Evolutionary conservation across 805 yeast species (phyloP), one percentile per base, ranked within the genome.

Genomic region (Wickerhamiella qilinensis): DNA sequence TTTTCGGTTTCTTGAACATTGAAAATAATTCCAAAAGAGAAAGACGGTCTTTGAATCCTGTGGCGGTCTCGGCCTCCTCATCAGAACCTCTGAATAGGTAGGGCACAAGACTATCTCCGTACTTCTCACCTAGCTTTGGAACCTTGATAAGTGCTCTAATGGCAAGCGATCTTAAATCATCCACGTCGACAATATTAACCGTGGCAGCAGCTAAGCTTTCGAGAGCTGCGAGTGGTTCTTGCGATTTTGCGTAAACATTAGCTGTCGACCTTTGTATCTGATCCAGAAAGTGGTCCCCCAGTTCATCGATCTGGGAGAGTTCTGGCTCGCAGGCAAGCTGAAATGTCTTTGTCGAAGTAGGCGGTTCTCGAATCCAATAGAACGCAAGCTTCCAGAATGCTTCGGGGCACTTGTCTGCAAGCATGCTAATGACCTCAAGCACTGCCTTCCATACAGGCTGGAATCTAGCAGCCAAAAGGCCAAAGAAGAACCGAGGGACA

Each of bases 391-490:
- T 52, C 93, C 94, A 84, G 0, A 80, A 60, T 11, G 61, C 36
- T 0, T 55, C 57, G 15, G 47, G 35, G 14, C 14, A 21, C 44
- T 64, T 65, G 15, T 53, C 59, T 12, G 64, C 56, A 8, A 77
- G 55, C 3, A 56, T 50, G 1, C 75, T 71, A 3, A 82, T 51
- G 3, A 69, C 67, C 43, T 77, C 88, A 38, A 66, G 59, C 2
- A 80, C 79, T 4, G 79, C 84, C 16, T 71, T 68, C 94, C 94
- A 85, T 12, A 79, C 67, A 1, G 97, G 97, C 40, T 83, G 79
- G 48, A 88, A 84, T 41, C 72, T 70, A 25, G 75, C 75, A 3
- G 83, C 65, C 32, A 86, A 58, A 43, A 80, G 65, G 25, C 97
- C 97, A 46, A 79, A 68, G 29, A 74, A 39, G 48, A 67, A 73